Evolutionary conservation across 75 land plant genomes (phyloP), one percentile per base, ranked within the genome.

Genomic region (Cryptomeria japonica): DNA sequence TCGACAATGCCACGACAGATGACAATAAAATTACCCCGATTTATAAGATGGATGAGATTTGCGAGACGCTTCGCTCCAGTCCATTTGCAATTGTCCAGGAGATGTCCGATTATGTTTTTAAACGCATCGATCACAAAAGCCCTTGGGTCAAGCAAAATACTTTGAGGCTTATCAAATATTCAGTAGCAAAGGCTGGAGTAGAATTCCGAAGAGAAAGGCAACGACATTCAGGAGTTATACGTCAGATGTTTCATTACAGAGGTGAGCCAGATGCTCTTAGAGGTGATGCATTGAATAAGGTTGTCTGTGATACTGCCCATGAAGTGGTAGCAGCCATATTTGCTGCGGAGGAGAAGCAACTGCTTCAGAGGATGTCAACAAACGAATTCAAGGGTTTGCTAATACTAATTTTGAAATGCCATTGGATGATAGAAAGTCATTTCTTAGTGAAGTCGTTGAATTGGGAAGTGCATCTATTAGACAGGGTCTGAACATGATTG

Each of bases 121-220:
- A 97, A 85, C 88, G 99, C 80, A 93, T 98, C 28, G 96, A 97
- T 51, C 96, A 97, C 47, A 0, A 93, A 91, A 97, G 96, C 90
- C 99, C 99, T 0, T 25, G 95, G 37, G 99, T 98, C 76, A 97
- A 97, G 87, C 99, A 98, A 76, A 98, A 98, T 96, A 93, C 96
- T 19, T 80, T 98, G 87, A 92, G 99, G 80, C 84, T 98, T 79
- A 98, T 98, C 86, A 98, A 98, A 88, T 96, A 91, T 90, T 89
- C 95, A 16, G 97, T 93, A 80, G 97, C 91, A 18, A 98, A 97
- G 92, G 93, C 96, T 32, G 99, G 99, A 72, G 85, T 87, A 61
- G 99, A 97, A 80, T 98, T 96, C 89, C 92, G 92, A 83, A 96
- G 99, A 87, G 97, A 97, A 89, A 95, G 96, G 93, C 99, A 98